A percentile compares a stretch with the other conserved stretches of the same genome.
Evolutionary conservation across 2,329 filamentous ascomycete genomes (phyloP).

Genomic region (Paraphoma chrysanthemicola): DNA sequence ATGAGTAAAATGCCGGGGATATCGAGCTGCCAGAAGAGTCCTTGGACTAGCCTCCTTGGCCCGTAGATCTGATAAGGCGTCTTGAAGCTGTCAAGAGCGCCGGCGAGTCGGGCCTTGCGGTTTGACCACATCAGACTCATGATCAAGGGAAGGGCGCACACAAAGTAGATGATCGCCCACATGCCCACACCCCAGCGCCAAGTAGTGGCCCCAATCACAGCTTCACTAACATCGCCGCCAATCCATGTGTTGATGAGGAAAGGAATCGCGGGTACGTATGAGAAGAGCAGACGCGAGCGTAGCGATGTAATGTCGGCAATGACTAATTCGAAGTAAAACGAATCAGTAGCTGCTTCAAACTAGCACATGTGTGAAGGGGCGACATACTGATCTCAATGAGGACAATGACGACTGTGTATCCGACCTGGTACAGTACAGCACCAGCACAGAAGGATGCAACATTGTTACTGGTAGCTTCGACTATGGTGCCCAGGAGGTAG

Average conservation of each 20-base stretch:
- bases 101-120: conserved; percentile 57
- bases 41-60: conserved; percentile 39
- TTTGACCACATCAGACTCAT: conserved; percentile 59
- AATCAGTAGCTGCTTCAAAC: neutral
- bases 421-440: conserved; percentile 35
- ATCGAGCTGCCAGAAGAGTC: conserved; percentile 66
- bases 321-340: conserved; percentile 35
- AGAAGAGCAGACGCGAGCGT: conserved; percentile 68
- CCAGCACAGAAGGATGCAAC: conserved; percentile 62
- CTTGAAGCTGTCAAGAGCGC: conserved; percentile 55
- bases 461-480: conserved; percentile 61
- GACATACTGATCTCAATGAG: conserved; percentile 63
- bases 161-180: conserved; percentile 66
- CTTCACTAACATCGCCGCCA: conserved; percentile 62
- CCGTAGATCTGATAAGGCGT: conserved; percentile 55
- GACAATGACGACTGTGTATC: conserved; percentile 67
- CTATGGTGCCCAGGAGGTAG: conserved; percentile 61
- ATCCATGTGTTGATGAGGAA: conserved; percentile 66
- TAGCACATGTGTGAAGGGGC: too few relatives aligned
- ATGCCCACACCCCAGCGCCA: conserved; percentile 70
- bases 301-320: conserved; percentile 70
- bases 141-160: conserved; percentile 63
- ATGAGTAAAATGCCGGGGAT: conserved; percentile 57
- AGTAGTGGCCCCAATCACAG: conserved; percentile 58
- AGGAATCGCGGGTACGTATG: conserved; percentile 56